These are phyloP conservation scores for Tuber melanosporum DNA, from an alignment of 495 filamentous ascomycete genomes.

Conservation along the genomic window DNA sequence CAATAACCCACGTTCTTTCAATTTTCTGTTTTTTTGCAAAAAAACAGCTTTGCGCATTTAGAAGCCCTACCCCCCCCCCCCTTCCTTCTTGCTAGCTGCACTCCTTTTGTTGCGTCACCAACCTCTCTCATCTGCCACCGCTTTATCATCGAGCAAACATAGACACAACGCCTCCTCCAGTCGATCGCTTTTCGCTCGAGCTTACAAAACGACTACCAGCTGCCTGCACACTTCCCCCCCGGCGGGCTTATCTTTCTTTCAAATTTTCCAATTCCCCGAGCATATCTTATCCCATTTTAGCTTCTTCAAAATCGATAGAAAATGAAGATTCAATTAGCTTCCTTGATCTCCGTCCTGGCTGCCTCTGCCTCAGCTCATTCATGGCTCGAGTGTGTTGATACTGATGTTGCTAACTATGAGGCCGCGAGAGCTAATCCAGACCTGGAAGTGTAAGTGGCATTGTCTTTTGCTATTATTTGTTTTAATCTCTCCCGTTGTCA, in stretches of 20 bases:
- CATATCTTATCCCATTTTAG: slow-evolving; percentile 1
- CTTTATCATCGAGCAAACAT: neutral
- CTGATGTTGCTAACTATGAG: slow-evolving; percentile 26
- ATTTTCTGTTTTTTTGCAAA: slow-evolving; percentile 3
- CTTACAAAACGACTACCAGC: neutral
- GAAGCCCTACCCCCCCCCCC: neutral
- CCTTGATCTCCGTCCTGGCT: slow-evolving; percentile 27
- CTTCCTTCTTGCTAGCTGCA: slow-evolving; percentile 7
- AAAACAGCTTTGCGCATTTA: neutral
- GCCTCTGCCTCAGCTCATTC: slow-evolving; percentile 32
- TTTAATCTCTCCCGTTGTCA: neutral
- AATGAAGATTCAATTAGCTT: slow-evolving; percentile 30
- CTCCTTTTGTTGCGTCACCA: slow-evolving; percentile 25
- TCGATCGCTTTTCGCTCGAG: neutral
- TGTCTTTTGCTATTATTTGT: neutral
- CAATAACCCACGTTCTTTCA: neutral
- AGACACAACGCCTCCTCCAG: neutral
- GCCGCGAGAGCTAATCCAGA: slow-evolving; percentile 23
- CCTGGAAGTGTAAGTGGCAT: slow-evolving; percentile 22
- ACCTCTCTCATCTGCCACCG: slow-evolving; percentile 13
- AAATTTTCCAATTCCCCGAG: neutral
- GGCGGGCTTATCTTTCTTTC: slow-evolving; percentile 4
- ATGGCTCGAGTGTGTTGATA: slow-evolving; percentile 41
- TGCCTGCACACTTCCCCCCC: slow-evolving; percentile 5
- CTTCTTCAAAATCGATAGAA: slow-evolving; percentile 6